Conservation (phyloP, 2,329 filamentous ascomycete species). For the Neofusicoccum kwambonambiense region DNA sequence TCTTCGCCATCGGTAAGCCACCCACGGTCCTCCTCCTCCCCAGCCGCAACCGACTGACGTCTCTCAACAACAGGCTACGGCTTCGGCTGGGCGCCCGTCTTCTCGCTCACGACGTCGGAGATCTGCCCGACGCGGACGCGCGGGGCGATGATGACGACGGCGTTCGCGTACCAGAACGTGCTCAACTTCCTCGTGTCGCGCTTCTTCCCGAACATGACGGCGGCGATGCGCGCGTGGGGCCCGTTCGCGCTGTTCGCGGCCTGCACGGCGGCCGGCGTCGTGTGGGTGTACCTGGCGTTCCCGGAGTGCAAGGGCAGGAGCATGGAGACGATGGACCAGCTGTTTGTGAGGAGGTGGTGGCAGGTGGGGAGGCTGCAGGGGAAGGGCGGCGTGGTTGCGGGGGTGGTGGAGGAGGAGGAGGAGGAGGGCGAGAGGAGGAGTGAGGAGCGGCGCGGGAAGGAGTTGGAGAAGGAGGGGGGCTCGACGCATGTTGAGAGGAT, state of each 20-base stretch:
- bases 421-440: neutral
- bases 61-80: no score
- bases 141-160: no score
- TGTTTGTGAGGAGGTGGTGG: neutral
- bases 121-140: no score
- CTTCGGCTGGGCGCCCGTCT: no score
- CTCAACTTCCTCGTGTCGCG: neutral
- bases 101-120: no score
- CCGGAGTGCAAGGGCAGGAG: neutral
- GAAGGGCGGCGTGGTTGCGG: neutral
- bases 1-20: no score
- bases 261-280: neutral
- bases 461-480: neutral
- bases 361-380: neutral
- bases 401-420: neutral
- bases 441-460: neutral
- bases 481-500: neutral
- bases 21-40: no score
- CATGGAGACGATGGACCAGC: neutral
- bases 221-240: neutral
- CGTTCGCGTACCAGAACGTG: neutral
- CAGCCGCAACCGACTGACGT: no score
- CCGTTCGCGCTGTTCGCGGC: slow-evolving; percentile 1
- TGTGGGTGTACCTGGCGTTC: neutral
- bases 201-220: slow-evolving; percentile 1